Percentiles rank a stretch among this genome's conserved stretches.
Evolutionary conservation across 306 rosid genomes (phyloP).

Genomic region (cucumber (Cucumis sativus)): DNA sequence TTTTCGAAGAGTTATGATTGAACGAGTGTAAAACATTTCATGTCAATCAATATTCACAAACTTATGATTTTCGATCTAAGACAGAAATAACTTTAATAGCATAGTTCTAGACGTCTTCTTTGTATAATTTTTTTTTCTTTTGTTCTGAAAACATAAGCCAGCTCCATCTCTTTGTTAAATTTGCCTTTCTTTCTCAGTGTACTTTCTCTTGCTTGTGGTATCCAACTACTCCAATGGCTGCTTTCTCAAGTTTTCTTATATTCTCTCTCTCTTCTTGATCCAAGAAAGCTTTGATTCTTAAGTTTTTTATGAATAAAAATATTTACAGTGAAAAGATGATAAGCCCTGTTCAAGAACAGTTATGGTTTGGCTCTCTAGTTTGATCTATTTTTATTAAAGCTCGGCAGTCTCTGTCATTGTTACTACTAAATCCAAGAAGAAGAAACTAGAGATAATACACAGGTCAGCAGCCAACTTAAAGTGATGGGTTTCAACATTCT

Average conservation of each 20-base stretch:
- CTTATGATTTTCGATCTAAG: neutral
- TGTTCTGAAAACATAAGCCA: neutral
- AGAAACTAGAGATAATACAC: slow-evolving; percentile 9
- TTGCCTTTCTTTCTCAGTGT: slow-evolving; percentile 32
- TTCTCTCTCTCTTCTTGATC: slow-evolving; percentile 58
- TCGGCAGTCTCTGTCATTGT: slow-evolving; percentile 30
- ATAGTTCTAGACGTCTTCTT: neutral
- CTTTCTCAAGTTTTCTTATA: slow-evolving; percentile 91
- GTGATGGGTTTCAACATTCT: slow-evolving; percentile 37
- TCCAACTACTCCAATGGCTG: slow-evolving; percentile 65
- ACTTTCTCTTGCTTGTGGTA: slow-evolving; percentile 66
- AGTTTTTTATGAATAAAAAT: slow-evolving; percentile 28
- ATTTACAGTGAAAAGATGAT: slow-evolving; percentile 23
- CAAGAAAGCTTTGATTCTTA: slow-evolving; percentile 88
- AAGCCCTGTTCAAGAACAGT: slow-evolving; percentile 30
- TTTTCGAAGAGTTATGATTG: neutral
- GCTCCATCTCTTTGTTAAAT: neutral
- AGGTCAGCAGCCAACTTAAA: slow-evolving; percentile 17
- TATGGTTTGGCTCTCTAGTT: slow-evolving; percentile 13
- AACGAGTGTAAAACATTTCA: neutral
- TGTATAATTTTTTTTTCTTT: neutral
- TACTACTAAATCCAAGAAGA: slow-evolving; percentile 19
- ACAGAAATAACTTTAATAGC: neutral
- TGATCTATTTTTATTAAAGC: slow-evolving; percentile 37
- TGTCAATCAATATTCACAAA: neutral